Conservation (phyloP, 106 monocot species). For the Iris macrosiphon region DNA sequence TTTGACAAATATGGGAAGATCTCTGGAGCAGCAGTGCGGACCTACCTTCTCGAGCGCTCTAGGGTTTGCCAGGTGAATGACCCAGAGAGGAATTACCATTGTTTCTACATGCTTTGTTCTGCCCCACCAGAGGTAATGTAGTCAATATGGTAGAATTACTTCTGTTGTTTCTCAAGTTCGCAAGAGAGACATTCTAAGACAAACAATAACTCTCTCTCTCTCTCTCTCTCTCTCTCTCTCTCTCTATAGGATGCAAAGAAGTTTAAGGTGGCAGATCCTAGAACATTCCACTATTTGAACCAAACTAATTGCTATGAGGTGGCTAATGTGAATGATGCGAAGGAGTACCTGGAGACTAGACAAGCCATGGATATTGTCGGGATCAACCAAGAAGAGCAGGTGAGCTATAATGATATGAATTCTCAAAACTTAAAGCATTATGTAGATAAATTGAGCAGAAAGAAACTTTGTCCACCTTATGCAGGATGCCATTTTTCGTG, state of each 20-base stretch:
- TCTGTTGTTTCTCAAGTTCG: no score
- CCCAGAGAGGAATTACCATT: conserved; percentile 96
- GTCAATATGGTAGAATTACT: neutral
- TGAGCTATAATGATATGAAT: no score
- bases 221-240: no score
- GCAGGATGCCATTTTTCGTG: conserved; percentile 88
- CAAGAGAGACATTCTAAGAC: no score
- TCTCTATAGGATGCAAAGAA: conserved; percentile 17
- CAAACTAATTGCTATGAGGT: conserved; percentile 28
- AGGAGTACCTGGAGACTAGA: conserved; percentile 22
- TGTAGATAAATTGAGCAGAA: neutral
- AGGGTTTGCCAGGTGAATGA: conserved; percentile 92
- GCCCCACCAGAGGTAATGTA: conserved; percentile 84
- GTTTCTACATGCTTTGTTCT: conserved; percentile 91
- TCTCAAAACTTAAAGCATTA: no score
- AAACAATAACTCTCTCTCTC: no score
- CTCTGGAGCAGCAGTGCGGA: conserved; percentile 89
- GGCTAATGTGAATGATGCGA: conserved; percentile 29
- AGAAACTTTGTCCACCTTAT: neutral
- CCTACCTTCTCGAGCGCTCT: conserved; percentile 88
- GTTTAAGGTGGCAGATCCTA: conserved; percentile 25
- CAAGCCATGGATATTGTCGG: conserved; percentile 32
- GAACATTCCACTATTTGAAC: conserved; percentile 24
- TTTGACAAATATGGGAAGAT: conserved; percentile 96
- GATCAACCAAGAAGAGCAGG: conserved; percentile 29